Conservation (phyloP, 176 grass and related monocot genomes). For the Microstegium vimineum region DNA sequence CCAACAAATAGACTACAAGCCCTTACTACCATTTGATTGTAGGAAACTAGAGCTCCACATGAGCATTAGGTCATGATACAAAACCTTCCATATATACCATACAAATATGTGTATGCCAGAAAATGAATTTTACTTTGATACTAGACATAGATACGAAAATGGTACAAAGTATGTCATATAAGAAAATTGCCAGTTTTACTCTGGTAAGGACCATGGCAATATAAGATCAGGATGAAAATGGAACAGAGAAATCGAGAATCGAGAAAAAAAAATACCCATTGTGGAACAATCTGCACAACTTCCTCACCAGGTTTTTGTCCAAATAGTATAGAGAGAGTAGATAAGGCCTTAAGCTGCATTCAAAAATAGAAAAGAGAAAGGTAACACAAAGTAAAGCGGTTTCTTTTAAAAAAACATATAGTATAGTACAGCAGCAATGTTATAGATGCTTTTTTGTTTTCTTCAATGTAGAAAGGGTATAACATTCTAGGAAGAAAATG, state of each 20-base stretch:
- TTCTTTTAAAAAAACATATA: neutral
- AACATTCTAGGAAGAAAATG: neutral
- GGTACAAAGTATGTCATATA: neutral
- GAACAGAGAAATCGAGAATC: neutral
- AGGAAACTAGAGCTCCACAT: neutral
- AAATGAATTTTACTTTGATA: neutral
- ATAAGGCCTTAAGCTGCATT: conserved; percentile 84
- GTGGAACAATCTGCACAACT: conserved; percentile 68
- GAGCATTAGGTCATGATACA: neutral
- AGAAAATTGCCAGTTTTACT: neutral
- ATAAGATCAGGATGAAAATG: neutral
- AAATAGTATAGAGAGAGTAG: conserved; percentile 55
- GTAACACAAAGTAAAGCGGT: neutral
- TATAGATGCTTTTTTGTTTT: neutral
- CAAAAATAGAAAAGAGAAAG: conserved; percentile 19
- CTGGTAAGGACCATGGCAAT: neutral
- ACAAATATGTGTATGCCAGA: neutral
- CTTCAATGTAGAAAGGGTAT: neutral
- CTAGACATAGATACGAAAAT: conserved; percentile 1
- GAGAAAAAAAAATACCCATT: conserved; percentile 82
- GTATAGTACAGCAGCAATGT: neutral
- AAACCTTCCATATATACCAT: neutral
- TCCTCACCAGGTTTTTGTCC: conserved; percentile 63
- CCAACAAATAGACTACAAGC: neutral
- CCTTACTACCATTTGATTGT: neutral